Evolutionary conservation across 768 basidiomycete species (phyloP).

Genomic region (Favolaschia claudopus): DNA sequence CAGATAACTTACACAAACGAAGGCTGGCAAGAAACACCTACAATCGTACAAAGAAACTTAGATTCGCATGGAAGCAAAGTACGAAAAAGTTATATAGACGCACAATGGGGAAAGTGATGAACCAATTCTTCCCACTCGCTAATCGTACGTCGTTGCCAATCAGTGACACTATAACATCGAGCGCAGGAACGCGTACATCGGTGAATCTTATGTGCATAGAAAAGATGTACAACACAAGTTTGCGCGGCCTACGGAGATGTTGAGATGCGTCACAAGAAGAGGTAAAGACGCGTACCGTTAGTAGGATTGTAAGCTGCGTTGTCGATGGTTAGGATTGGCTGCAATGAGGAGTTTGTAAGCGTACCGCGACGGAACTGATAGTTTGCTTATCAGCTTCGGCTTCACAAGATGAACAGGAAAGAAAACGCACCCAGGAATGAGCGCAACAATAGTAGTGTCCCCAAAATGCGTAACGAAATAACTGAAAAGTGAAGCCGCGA

Average conservation of each 20-base stretch:
- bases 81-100: conserved; percentile 2
- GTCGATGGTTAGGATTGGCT: neutral
- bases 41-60: neutral
- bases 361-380: conserved; percentile 19
- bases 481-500: conserved; percentile 27
- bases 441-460: neutral
- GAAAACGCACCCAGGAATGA: conserved; percentile 32
- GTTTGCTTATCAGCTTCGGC: neutral
- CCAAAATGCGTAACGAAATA: conserved; percentile 34
- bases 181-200: neutral
- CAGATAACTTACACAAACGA: conserved; percentile 28
- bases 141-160: neutral
- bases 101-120: conserved; percentile 34
- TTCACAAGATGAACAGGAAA: neutral
- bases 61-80: neutral
- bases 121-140: conserved; percentile 38
- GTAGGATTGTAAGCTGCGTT: conserved; percentile 14
- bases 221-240: conserved; percentile 36
- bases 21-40: conserved; percentile 30
- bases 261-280: neutral
- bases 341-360: neutral
- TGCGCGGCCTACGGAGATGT: conserved; percentile 29
- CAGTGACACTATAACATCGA: conserved; percentile 6
- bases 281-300: conserved; percentile 13
- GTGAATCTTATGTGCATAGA: conserved; percentile 20